Conservation (phyloP, 768 basidiomycete species). For the Mycena amicta region DNA sequence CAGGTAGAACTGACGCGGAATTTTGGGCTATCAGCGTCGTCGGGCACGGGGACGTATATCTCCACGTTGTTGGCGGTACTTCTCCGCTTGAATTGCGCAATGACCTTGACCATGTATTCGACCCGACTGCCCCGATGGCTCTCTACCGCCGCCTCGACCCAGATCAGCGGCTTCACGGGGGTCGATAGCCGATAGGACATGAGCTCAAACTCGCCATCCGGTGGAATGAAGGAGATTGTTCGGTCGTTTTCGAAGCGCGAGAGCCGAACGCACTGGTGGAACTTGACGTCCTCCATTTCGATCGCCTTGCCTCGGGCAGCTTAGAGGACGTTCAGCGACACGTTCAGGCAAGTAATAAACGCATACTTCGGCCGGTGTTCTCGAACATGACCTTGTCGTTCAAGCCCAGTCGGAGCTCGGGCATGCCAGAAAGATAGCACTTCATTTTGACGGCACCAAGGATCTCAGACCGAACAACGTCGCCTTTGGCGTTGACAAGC, state of each 20-base stretch:
- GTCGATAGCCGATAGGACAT: constrained; percentile 98
- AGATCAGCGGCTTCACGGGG: constrained; percentile 94
- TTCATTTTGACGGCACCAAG: constrained; percentile 99
- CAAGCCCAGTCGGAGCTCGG: constrained; percentile 89
- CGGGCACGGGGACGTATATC: constrained; percentile 97
- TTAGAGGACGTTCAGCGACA: constrained; percentile 26
- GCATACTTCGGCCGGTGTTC: constrained; percentile 89
- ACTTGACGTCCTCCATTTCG: constrained; percentile 99
- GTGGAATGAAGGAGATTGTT: constrained; percentile 98
- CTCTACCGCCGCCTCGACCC: constrained; percentile 97
- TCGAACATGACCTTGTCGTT: constrained; percentile 99
- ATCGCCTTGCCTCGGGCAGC: constrained; percentile 96
- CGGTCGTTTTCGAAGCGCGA: constrained; percentile 98
- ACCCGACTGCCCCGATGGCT: constrained; percentile 91
- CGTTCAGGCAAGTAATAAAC: neutral
- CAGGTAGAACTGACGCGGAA: constrained; percentile 71
- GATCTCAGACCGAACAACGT: constrained; percentile 96
- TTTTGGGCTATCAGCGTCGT: constrained; percentile 97
- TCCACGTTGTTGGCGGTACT: constrained; percentile 99
- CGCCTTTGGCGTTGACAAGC: constrained; percentile 85
- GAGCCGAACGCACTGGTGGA: constrained; percentile 98
- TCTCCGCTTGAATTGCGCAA: constrained; percentile 96
- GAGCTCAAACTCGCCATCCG: constrained; percentile 97
- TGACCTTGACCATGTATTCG: constrained; percentile 94
- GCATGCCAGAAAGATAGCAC: constrained; percentile 99